These are phyloP conservation scores for Cyberlindnera suaveolens DNA, from an alignment of 805 yeast species.

Conservation along the genomic window DNA sequence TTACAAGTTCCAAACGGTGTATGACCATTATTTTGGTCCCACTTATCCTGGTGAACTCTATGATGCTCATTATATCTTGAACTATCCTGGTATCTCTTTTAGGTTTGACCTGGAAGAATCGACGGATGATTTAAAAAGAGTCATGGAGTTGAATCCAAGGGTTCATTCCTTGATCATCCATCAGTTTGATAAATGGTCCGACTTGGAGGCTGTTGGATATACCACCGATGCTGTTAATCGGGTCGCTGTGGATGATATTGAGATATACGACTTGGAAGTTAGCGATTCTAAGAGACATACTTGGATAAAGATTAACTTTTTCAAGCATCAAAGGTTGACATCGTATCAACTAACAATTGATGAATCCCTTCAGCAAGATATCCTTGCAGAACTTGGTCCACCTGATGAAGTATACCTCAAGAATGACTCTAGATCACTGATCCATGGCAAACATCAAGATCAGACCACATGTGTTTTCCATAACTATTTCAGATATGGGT, in stretches of 20 bases:
- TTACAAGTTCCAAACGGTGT: conserved; percentile 36
- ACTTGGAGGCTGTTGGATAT: conserved; percentile 16
- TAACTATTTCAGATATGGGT: conserved; percentile 49
- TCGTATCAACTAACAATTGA: conserved; percentile 29
- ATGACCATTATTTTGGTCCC: conserved; percentile 56
- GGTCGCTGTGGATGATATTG: conserved; percentile 3
- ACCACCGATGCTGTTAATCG: neutral
- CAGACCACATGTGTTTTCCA: conserved; percentile 32
- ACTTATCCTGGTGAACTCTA: conserved; percentile 48
- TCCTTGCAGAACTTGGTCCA: conserved; percentile 44
- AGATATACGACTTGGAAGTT: conserved; percentile 8
- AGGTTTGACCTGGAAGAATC: conserved; percentile 28
- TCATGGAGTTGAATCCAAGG: conserved; percentile 9
- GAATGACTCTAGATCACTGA: conserved; percentile 35
- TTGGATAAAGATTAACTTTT: conserved; percentile 15
- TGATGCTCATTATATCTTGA: conserved; percentile 27
- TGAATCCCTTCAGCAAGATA: conserved; percentile 41
- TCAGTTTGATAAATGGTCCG: conserved; percentile 15
- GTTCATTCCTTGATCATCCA: conserved; percentile 13
- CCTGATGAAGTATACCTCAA: conserved; percentile 48
- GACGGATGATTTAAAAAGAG: neutral
- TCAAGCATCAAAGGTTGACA: conserved; percentile 21
- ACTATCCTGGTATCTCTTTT: conserved; percentile 54
- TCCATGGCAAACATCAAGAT: conserved; percentile 24
- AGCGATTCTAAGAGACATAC: neutral